Percentiles rank a stretch among this genome's conserved stretches.
These are phyloP conservation scores for Trifolium repens DNA, from an alignment of 306 rosid genomes.

Conservation along the genomic window DNA sequence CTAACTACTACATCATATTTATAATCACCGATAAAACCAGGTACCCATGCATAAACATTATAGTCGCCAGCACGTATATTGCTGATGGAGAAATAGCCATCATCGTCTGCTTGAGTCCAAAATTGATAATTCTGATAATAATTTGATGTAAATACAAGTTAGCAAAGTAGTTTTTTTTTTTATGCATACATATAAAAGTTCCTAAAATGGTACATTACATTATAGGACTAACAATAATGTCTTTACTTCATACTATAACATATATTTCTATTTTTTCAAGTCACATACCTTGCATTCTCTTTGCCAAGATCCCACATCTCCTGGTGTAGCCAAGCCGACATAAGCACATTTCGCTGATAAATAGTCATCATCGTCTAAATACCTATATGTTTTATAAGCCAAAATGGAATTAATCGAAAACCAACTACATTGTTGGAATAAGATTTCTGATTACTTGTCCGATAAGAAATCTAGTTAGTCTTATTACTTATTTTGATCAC, in stretches of 20 bases:
- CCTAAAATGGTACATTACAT: neutral
- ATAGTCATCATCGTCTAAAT: constrained; percentile 44
- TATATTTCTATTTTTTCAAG: neutral
- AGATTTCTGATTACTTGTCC: neutral
- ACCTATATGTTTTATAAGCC: constrained; percentile 48
- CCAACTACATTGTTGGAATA: neutral
- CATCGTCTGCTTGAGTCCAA: constrained; percentile 72
- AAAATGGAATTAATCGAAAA: constrained; percentile 4
- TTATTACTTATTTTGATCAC: neutral
- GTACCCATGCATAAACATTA: constrained; percentile 75
- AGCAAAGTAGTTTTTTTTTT: neutral
- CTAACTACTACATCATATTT: constrained; percentile 48
- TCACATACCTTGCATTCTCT: constrained; percentile 93
- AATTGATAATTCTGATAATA: constrained; percentile 78
- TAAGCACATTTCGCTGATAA: constrained; percentile 66
- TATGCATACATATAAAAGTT: neutral
- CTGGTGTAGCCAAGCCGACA: constrained; percentile 87
- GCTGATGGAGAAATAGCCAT: constrained; percentile 65
- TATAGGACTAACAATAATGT: neutral
- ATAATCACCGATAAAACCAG: constrained; percentile 83
- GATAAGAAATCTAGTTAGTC: neutral
- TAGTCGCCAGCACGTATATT: constrained; percentile 61
- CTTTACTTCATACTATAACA: neutral
- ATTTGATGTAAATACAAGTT: constrained; percentile 22
- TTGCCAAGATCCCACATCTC: constrained; percentile 93